Conservation (phyloP, 208 protist genomes). For the Leptomonas pyrrhocoris region DNA sequence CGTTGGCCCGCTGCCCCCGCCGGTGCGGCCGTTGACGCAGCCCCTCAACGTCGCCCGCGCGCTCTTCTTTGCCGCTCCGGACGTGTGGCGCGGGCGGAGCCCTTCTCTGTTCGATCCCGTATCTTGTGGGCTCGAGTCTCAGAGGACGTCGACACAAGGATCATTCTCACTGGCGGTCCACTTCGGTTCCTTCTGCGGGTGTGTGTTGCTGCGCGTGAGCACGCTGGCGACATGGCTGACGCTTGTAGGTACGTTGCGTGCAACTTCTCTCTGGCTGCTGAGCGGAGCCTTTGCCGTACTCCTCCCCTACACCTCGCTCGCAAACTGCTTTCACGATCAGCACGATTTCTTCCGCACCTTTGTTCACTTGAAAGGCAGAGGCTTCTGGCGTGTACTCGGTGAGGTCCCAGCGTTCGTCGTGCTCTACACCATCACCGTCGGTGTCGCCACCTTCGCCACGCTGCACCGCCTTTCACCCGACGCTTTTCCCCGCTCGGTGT, state of each 20-base stretch:
- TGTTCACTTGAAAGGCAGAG: constrained; percentile 2
- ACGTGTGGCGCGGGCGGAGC: constrained; percentile 10
- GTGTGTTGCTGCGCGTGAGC: constrained; percentile 20
- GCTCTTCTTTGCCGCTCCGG: constrained; percentile 11
- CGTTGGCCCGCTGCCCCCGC: not conserved
- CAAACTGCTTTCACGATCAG: not conserved
- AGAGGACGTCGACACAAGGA: not conserved
- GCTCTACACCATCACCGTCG: constrained; percentile 18
- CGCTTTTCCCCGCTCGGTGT: constrained; percentile 15
- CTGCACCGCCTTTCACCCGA: constrained; percentile 21
- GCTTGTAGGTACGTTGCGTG: constrained; percentile 15
- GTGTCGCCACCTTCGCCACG: constrained; percentile 17
- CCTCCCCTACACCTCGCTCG: constrained; percentile 15
- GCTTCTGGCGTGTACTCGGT: constrained; percentile 17
- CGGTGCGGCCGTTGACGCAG: constrained; percentile 9
- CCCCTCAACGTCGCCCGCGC: constrained; percentile 28
- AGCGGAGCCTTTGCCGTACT: constrained; percentile 16
- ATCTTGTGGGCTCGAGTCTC: constrained; percentile 1
- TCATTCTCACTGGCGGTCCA: not conserved
- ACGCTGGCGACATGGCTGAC: constrained; percentile 28
- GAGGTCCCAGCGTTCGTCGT: constrained; percentile 19
- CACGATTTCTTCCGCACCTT: constrained; percentile 22
- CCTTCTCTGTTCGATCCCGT: constrained; percentile 18
- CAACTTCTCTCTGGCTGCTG: constrained; percentile 22
- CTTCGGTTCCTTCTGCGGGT: constrained; percentile 10